Evolutionary conservation across 2,329 filamentous ascomycete species (phyloP).

Genomic region (Fusarium armeniacum): DNA sequence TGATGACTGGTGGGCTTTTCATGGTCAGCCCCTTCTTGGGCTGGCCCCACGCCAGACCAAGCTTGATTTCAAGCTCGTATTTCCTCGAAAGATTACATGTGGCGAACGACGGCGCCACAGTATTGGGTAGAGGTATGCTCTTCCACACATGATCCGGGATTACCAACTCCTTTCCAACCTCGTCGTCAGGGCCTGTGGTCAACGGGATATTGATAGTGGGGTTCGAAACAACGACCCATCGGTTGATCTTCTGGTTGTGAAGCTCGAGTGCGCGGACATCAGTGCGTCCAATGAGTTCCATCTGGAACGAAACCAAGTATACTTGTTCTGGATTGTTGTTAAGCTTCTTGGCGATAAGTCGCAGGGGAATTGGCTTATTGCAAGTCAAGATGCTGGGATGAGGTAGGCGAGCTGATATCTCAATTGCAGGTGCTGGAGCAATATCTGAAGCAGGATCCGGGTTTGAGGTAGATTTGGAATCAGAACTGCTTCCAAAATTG

Average conservation of each 20-base stretch:
- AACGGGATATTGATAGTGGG: slow-evolving; percentile 80
- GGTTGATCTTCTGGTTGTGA: slow-evolving; percentile 75
- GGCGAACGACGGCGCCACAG: slow-evolving; percentile 86
- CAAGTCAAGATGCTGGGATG: slow-evolving; percentile 91
- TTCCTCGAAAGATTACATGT: slow-evolving; percentile 87
- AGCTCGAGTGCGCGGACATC: slow-evolving; percentile 84
- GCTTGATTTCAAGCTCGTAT: slow-evolving; percentile 86
- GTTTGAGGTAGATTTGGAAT: slow-evolving; percentile 44
- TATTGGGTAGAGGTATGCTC: slow-evolving; percentile 80
- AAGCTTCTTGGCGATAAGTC: slow-evolving; percentile 83
- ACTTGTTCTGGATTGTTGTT: slow-evolving; percentile 77
- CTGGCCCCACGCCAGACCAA: slow-evolving; percentile 82
- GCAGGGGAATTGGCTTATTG: slow-evolving; percentile 85
- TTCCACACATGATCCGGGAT: slow-evolving; percentile 82
- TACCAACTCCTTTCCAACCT: slow-evolving; percentile 76
- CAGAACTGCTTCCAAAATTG: slow-evolving; percentile 55
- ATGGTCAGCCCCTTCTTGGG: slow-evolving; percentile 55
- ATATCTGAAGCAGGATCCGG: slow-evolving; percentile 51
- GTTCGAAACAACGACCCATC: slow-evolving; percentile 81
- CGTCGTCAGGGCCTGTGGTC: slow-evolving; percentile 66
- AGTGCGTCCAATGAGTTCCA: slow-evolving; percentile 85
- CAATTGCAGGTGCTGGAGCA: slow-evolving; percentile 73
- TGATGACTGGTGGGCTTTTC: slow-evolving; percentile 75
- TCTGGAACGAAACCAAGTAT: slow-evolving; percentile 82
- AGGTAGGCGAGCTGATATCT: slow-evolving; percentile 83